phyloP scores from a whole-genome alignment of 140 eudicot species.

The Stevia rebaudiana region DNA sequence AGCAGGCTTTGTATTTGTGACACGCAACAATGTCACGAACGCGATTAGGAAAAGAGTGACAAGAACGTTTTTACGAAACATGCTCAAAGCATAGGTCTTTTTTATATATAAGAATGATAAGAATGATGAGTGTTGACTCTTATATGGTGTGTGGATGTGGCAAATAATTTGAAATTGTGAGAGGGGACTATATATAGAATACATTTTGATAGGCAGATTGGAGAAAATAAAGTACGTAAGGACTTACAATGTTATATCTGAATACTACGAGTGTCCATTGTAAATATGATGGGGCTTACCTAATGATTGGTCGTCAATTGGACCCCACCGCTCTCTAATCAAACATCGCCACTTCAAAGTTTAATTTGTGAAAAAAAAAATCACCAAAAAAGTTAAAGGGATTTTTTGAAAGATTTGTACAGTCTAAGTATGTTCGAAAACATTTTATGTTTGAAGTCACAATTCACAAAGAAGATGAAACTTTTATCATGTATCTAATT shows the following conservation, averaged over 20 bases:
- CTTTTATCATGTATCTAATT: too few relatives aligned
- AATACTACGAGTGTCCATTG: neutral
- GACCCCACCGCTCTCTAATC: too few relatives aligned
- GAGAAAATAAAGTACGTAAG: neutral
- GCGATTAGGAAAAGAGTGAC: constrained; percentile 12
- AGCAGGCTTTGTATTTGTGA: constrained; percentile 11
- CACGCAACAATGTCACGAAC: neutral
- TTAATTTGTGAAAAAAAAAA: too few relatives aligned
- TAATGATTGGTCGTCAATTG: too few relatives aligned
- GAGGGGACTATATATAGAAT: constrained; percentile 14
- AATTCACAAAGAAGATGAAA: too few relatives aligned
- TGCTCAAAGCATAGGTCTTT: constrained; percentile 1
- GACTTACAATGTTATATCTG: neutral
- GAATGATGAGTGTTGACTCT: neutral
- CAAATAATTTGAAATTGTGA: neutral
- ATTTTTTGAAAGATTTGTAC: too few relatives aligned
- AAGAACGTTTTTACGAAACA: neutral
- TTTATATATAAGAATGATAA: neutral
- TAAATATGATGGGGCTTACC: neutral
- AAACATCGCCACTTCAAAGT: too few relatives aligned
- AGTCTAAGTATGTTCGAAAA: too few relatives aligned
- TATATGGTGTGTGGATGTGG: neutral
- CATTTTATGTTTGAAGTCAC: too few relatives aligned
- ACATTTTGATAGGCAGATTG: neutral
- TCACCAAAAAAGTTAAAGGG: too few relatives aligned